Conservation (phyloP, 352 stramenopile genomes). For the Pythium monospermum region DNA sequence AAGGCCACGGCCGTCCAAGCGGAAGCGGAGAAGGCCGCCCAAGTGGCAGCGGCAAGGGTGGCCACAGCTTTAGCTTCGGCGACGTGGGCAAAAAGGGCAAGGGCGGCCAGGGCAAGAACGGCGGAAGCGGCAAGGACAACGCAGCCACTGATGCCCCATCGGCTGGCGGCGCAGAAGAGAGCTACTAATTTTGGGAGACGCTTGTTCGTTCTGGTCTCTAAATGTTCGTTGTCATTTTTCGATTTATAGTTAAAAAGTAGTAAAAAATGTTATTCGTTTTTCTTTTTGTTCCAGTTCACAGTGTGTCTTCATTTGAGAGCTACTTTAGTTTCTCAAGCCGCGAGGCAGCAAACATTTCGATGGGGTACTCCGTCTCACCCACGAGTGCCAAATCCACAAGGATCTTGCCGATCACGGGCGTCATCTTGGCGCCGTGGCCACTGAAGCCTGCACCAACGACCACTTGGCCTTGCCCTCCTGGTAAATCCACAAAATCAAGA, state of each 20-base stretch:
- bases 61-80: neutral
- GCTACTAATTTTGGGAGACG: no score
- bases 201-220: no score
- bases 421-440: conserved; percentile 80
- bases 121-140: no score
- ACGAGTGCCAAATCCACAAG: conserved; percentile 51
- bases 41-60: neutral
- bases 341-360: conserved; percentile 29
- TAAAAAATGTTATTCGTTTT: no score
- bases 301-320: no score
- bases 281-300: no score
- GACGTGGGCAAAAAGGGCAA: neutral
- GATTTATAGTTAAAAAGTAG: no score
- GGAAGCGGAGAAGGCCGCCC: neutral
- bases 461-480: conserved; percentile 27
- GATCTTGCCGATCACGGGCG: conserved; percentile 67
- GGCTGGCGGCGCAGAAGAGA: no score
- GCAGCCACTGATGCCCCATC: no score
- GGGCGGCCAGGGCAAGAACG: no score
- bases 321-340: no score
- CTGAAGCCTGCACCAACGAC: conserved; percentile 65
- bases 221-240: no score
- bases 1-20: neutral
- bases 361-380: conserved; percentile 27
- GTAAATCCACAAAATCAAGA: conserved; percentile 36